Evolutionary conservation across 805 yeast species (phyloP), one percentile per base, ranked within the genome.

Genomic region (Candida sithepensis): DNA sequence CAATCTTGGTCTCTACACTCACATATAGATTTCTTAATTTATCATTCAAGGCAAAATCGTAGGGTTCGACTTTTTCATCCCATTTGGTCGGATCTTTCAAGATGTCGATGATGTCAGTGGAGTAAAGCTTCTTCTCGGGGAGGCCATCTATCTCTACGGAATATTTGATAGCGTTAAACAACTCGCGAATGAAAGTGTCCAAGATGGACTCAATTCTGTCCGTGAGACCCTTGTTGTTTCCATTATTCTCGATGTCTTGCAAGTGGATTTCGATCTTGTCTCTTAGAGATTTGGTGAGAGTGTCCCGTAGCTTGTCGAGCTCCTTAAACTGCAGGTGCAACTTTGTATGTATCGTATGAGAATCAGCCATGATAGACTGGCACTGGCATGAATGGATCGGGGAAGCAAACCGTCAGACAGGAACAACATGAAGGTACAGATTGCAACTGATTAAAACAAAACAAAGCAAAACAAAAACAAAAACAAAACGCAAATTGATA

Each of bases 41-140:
- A 48, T 78, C 82, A 61, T 85, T 84, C 49, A 85, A 64, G 18
- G 75, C 81, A 36, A 75, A 65, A 58, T 88, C 92, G 63, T 84
- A 85, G 0, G 91, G 89, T 60, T 84, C 94, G 8, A 81, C 73
- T 48, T 75, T 75, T 47, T 55, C 58, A 45, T 55, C 51, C 20
- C 58, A 38, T 49, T 51, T 34, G 6, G 59, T 56, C 2, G 56
- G 52, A 44, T 46, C 51, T 9, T 38, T 45, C 38, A 54, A 42
- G n/a, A 56, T 46, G 12, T 48, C 48, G 2, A 42, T 36, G 6
- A 60, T 37, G 26, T 44, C 42, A 18, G 42, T 38, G 14, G 20
- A 30, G 40, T 51, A 53, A 24, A 42, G 49, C 21, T 53, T 50
- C 22, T 56, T 40, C 34, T 55, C 58, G 9, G 56, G 45, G 10